Conservation (phyloP, 352 stramenopile genomes). For the Hyaloperonospora arabidopsidis region DNA sequence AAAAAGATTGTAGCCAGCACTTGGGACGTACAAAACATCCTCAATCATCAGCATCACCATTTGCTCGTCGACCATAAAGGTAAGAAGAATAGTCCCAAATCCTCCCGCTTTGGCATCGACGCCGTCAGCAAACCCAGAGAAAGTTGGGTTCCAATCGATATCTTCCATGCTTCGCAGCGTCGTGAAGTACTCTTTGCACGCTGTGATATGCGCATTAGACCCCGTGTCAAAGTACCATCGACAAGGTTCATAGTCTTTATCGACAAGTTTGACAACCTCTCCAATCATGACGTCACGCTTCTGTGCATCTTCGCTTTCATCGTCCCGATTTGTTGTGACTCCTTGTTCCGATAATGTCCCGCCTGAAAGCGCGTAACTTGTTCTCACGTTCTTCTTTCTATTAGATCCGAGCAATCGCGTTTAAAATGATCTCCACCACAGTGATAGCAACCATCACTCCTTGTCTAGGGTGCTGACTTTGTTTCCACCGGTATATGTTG, state of each 20-base stretch:
- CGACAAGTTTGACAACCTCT: not conserved
- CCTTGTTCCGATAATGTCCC: not conserved
- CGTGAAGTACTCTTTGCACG: conserved; percentile 16
- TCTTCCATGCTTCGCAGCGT: conserved; percentile 8
- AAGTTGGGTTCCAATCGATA: conserved; percentile 7
- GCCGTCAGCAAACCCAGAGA: conserved; percentile 9
- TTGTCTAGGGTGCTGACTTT: not conserved
- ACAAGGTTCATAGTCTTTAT: conserved; percentile 2
- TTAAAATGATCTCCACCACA: conserved; percentile 2
- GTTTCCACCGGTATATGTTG: not conserved
- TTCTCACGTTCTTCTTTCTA: not conserved
- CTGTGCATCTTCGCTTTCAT: not conserved
- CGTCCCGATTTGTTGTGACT: not conserved
- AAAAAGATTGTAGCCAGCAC: conserved; percentile 14
- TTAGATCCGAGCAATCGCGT: not conserved
- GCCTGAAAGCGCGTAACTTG: conserved; percentile 2
- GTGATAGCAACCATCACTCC: not conserved
- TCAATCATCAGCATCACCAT: conserved; percentile 10
- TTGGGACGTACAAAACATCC: conserved; percentile 10
- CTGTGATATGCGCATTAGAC: conserved; percentile 12
- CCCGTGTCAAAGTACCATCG: conserved; percentile 20
- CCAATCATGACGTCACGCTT: not conserved
- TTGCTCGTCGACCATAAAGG: conserved; percentile 8
- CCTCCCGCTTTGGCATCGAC: conserved; percentile 6
- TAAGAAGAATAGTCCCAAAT: conserved; percentile 11